phyloP scores from a whole-genome alignment of 495 filamentous ascomycete genomes.

The Hypomontagnella submonticulosa region DNA sequence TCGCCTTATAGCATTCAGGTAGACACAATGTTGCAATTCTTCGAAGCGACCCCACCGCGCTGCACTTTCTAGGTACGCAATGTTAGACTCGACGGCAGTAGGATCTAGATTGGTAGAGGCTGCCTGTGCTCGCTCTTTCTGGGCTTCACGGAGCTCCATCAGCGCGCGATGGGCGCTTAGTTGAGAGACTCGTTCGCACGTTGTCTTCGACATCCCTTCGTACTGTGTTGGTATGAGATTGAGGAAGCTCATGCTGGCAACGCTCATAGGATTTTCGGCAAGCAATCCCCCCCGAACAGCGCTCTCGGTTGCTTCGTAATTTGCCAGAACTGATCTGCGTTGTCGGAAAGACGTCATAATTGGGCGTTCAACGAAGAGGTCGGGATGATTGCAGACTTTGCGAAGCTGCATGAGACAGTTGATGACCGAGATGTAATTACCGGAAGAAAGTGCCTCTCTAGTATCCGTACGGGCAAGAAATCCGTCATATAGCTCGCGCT shows the following conservation, averaged over 20 bases:
- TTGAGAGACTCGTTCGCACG: slow-evolving; percentile 69
- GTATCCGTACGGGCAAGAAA: slow-evolving; percentile 96
- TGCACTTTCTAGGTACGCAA: slow-evolving; percentile 77
- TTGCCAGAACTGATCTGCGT: slow-evolving; percentile 80
- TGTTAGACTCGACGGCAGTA: slow-evolving; percentile 70
- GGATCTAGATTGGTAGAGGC: slow-evolving; percentile 70
- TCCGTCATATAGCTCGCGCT: slow-evolving; percentile 94
- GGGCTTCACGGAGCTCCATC: slow-evolving; percentile 69
- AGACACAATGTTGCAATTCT: slow-evolving; percentile 81
- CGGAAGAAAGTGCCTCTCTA: slow-evolving; percentile 85
- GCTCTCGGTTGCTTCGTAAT: slow-evolving; percentile 80
- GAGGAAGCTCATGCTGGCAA: slow-evolving; percentile 78
- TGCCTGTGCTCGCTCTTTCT: slow-evolving; percentile 69
- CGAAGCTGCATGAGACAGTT: slow-evolving; percentile 98
- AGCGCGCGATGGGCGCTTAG: slow-evolving; percentile 72
- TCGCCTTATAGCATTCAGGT: slow-evolving; percentile 82
- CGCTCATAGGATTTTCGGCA: slow-evolving; percentile 70
- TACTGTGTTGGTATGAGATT: slow-evolving; percentile 81
- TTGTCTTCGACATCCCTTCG: slow-evolving; percentile 70
- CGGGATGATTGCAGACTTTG: slow-evolving; percentile 98
- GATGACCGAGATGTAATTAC: slow-evolving; percentile 97
- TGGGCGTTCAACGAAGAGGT: slow-evolving; percentile 97
- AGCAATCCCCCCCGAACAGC: slow-evolving; percentile 75
- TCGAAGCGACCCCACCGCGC: slow-evolving; percentile 78
- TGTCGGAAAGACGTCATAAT: slow-evolving; percentile 98